A percentile compares a stretch with the other conserved stretches of the same genome.
Evolutionary conservation across 176 grass and related monocot species (phyloP).

Genomic region (Coix lacrymajobi): DNA sequence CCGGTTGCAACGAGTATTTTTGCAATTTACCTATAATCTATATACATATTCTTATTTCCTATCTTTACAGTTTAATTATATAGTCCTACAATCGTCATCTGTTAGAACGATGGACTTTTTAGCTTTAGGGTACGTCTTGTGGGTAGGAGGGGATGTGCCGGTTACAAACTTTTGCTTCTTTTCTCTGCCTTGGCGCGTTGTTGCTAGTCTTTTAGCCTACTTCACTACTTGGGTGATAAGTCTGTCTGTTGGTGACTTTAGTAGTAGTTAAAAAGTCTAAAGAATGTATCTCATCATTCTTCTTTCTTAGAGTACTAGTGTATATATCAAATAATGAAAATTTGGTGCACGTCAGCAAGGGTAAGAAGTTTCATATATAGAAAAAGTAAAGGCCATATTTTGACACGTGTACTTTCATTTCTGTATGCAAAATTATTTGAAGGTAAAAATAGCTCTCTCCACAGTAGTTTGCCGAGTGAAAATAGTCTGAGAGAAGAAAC

Average conservation of each 20-base stretch:
- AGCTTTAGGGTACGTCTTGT: not conserved
- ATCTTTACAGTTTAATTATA: not conserved
- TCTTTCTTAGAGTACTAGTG: not conserved
- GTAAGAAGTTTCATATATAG: too few relatives aligned
- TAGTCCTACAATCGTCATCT: not conserved
- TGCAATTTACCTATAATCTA: too few relatives aligned
- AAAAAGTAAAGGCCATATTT: not conserved
- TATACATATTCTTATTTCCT: not conserved
- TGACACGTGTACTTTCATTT: not conserved
- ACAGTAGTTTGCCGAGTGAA: not conserved
- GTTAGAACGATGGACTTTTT: not conserved
- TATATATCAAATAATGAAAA: not conserved
- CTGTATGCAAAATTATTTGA: not conserved
- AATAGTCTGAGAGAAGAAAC: too few relatives aligned
- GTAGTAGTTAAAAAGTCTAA: not conserved
- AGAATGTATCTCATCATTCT: not conserved
- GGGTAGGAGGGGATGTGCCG: not conserved
- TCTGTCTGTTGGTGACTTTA: not conserved
- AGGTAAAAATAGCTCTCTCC: not conserved
- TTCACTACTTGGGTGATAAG: not conserved
- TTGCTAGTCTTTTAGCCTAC: conserved; percentile 3
- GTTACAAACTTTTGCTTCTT: not conserved
- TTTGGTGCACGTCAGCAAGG: not conserved
- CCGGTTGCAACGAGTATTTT: too few relatives aligned
- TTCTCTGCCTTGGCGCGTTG: not conserved